Conservation (phyloP, 495 filamentous ascomycete genomes). For the Aspergillus avenaceus region DNA sequence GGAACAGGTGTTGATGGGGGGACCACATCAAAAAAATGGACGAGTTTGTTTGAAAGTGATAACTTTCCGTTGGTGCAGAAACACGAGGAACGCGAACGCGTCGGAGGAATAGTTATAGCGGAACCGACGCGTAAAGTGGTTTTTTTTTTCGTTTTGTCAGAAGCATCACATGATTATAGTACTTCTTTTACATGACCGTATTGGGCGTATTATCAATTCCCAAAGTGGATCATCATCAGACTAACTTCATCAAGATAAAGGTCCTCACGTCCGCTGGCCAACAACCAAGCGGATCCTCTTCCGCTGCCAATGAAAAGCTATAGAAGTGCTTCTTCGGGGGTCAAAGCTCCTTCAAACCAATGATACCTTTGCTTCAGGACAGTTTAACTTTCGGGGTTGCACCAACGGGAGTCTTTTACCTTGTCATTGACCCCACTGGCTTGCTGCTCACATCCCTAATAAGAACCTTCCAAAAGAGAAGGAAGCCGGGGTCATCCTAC, state of each 20-base stretch:
- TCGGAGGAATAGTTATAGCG: slow-evolving; percentile 15
- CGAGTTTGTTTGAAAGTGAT: neutral
- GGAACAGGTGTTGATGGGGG: too few species aligned
- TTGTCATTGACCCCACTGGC: slow-evolving; percentile 7
- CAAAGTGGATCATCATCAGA: neutral
- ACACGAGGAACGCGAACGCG: slow-evolving; percentile 38
- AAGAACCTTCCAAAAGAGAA: neutral
- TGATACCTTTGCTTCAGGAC: neutral
- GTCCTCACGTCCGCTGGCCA: slow-evolving; percentile 9
- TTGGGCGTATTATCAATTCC: neutral
- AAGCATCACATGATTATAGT: too few species aligned
- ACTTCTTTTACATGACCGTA: too few species aligned
- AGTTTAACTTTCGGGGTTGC: slow-evolving; percentile 11
- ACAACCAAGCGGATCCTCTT: slow-evolving; percentile 11
- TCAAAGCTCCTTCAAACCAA: slow-evolving; percentile 5
- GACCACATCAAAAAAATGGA: neutral
- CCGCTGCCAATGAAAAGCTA: slow-evolving; percentile 4
- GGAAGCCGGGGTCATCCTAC: neutral
- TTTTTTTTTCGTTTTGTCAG: slow-evolving; percentile 16
- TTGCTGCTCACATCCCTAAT: slow-evolving; percentile 1
- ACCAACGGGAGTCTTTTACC: slow-evolving; percentile 6
- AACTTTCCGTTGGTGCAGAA: slow-evolving; percentile 10
- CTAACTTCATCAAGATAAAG: slow-evolving; percentile 14
- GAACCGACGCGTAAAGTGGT: slow-evolving; percentile 38
- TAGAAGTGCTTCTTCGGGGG: neutral